Evolutionary conservation across 768 basidiomycete species (phyloP).

Genomic region (Rhodocollybia butyracea): DNA sequence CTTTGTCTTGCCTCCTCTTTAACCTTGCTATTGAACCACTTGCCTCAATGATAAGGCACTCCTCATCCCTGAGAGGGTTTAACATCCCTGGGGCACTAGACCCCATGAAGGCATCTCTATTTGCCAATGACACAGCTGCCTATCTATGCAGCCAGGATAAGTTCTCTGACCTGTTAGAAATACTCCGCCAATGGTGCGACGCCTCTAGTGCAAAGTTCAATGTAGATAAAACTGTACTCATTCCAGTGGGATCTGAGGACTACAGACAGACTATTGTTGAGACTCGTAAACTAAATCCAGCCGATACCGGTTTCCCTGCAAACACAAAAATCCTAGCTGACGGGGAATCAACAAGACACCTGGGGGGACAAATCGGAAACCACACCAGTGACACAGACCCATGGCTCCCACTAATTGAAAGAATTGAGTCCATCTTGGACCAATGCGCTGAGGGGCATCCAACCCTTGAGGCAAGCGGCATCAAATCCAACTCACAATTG

Average conservation of each 20-base stretch:
- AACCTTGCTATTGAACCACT: slow-evolving; percentile 27
- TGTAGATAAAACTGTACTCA: slow-evolving; percentile 16
- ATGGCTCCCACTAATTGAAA: slow-evolving; percentile 5
- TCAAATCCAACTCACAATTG: no score
- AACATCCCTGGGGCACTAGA: slow-evolving; percentile 9
- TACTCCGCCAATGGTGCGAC: slow-evolving; percentile 11
- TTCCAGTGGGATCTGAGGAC: slow-evolving; percentile 16
- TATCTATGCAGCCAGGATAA: neutral
- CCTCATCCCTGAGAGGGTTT: slow-evolving; percentile 16
- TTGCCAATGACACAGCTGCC: slow-evolving; percentile 20
- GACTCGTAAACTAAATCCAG: neutral
- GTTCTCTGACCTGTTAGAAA: neutral
- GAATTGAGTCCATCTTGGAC: neutral
- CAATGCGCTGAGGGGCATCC: slow-evolving; percentile 3
- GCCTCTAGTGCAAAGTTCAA: slow-evolving; percentile 19
- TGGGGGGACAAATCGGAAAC: slow-evolving; percentile 9
- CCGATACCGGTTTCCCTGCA: neutral
- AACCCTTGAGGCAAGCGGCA: neutral
- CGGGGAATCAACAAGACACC: neutral
- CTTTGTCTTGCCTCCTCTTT: slow-evolving; percentile 26
- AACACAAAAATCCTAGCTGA: neutral
- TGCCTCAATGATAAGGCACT: slow-evolving; percentile 13
- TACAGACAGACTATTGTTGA: neutral
- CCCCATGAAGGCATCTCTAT: slow-evolving; percentile 16
- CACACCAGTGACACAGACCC: neutral